Evolutionary conservation across 768 basidiomycete genomes (phyloP), one percentile per base, ranked within the genome.

Genomic region (Termitomyces sp.): DNA sequence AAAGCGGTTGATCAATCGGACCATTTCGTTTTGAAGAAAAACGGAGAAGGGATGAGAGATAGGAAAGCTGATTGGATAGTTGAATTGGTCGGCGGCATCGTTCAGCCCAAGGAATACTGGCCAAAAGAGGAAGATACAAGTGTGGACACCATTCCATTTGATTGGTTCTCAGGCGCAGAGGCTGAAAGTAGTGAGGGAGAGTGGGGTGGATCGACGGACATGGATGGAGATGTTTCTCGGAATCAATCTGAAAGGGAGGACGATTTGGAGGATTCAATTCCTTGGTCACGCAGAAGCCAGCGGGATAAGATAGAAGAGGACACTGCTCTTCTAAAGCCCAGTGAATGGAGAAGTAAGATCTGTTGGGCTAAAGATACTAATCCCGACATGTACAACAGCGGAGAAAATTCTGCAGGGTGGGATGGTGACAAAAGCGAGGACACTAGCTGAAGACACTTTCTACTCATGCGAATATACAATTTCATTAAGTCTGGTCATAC

Each of bases 351-450:
- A 7, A 30, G 28, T 24, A 51, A 45, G 30, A 24, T 47, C 24
- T 57, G 35, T 28, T 58, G 49, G 55, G 45, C 48, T 42, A 36
- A 60, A 56, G 49, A 13, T 10, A 53, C 56, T 22, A 18, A 44
- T 56, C 40, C 51, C 50, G 43, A 58, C 56, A 53, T 62, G 46
- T 63, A 65, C 7, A 58, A 62, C 53, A 74, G 70, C 56, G 67
- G 69, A 28, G 66, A 62, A 16, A 70, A 66, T 55, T 73, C 76
- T 28, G 73, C 72, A 20, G 75, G 77, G 18, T 78, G 77, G 78
- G 77, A 78, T 53, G 77, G 75, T 13, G 77, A 80, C 57, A 72
- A 75, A 55, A 78, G 76, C 54, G 74, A 73, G 42, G 66, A 73
- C 52, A 74, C 68, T 32, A 73, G 69, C 63, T 72, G 62, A 53